A percentile compares a stretch with the other conserved stretches of the same genome.
Conservation (phyloP, 805 yeast genomes). For the Zygosaccharomyces gambellarensis region DNA sequence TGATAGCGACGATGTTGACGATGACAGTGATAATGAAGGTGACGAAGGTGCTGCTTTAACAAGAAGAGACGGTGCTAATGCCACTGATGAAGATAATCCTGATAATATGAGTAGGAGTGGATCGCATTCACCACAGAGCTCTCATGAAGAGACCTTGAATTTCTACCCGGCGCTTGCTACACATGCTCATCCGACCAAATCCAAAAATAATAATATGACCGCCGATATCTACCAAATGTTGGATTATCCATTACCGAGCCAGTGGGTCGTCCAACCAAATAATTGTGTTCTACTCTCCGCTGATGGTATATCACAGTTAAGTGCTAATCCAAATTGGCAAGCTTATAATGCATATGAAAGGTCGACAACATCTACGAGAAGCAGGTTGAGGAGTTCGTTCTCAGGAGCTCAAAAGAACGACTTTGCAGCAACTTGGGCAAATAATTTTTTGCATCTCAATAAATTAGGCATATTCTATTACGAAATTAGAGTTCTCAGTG, state of each 20-base stretch:
- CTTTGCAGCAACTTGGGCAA: constrained; percentile 30
- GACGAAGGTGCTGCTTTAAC: background rate
- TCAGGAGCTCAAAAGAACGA: constrained; percentile 20
- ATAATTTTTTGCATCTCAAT: constrained; percentile 21
- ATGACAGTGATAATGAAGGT: constrained; percentile 10
- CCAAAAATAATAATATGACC: constrained; percentile 19
- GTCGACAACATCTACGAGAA: constrained; percentile 17
- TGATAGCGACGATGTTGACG: constrained; percentile 13
- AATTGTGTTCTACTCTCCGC: constrained; percentile 24
- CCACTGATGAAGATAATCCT: constrained; percentile 5
- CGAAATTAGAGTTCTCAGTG: constrained; percentile 27
- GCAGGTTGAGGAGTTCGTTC: constrained; percentile 21
- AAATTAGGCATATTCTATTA: constrained; percentile 29
- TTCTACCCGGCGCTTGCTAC: constrained; percentile 16
- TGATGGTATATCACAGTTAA: constrained; percentile 27
- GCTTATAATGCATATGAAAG: constrained; percentile 21
- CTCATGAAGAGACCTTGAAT: constrained; percentile 9
- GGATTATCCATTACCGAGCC: constrained; percentile 29
- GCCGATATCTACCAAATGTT: constrained; percentile 26
- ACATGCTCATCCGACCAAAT: constrained; percentile 9
- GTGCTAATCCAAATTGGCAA: constrained; percentile 29
- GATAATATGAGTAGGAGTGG: constrained; percentile 3
- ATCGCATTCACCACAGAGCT: constrained; percentile 5
- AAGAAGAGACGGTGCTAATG: background rate
- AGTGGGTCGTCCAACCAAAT: constrained; percentile 27